Conservation (phyloP, 352 stramenopile genomes). For the Pythium phragmitis region DNA sequence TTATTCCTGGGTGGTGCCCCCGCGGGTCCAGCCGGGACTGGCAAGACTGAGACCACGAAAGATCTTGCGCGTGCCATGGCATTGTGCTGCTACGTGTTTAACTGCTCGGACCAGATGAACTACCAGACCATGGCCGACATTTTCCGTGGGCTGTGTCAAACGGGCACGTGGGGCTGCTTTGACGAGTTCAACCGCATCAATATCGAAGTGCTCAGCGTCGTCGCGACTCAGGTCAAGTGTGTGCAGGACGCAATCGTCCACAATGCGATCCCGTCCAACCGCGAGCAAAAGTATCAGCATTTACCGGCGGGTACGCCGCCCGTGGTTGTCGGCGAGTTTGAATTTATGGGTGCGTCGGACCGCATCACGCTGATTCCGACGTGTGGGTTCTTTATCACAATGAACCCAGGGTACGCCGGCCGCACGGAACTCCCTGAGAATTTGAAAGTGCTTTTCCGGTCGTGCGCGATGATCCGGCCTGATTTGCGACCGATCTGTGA, state of each 20-base stretch:
- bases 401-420: conserved; percentile 93
- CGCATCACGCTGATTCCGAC: conserved; percentile 85
- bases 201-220: conserved; percentile 86
- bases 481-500: conserved; percentile 91
- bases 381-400: conserved; percentile 94
- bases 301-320: conserved; percentile 92
- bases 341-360: conserved; percentile 87
- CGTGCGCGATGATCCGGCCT: conserved; percentile 94
- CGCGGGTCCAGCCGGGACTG: conserved; percentile 91
- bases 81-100: conserved; percentile 89
- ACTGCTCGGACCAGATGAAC: conserved; percentile 90
- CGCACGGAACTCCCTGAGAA: conserved; percentile 88
- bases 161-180: conserved; percentile 86
- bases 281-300: conserved; percentile 93
- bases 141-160: conserved; percentile 83
- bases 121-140: conserved; percentile 90
- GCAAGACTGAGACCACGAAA: conserved; percentile 89
- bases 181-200: conserved; percentile 90
- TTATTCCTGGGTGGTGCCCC: conserved; percentile 95
- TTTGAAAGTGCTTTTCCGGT: conserved; percentile 91
- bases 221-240: conserved; percentile 85
- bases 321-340: conserved; percentile 82
- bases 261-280: conserved; percentile 91
- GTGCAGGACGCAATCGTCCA: conserved; percentile 86
- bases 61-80: conserved; percentile 84